Evolutionary conservation across 2,329 filamentous ascomycete genomes (phyloP).

Genomic region (Fusarium compactum): DNA sequence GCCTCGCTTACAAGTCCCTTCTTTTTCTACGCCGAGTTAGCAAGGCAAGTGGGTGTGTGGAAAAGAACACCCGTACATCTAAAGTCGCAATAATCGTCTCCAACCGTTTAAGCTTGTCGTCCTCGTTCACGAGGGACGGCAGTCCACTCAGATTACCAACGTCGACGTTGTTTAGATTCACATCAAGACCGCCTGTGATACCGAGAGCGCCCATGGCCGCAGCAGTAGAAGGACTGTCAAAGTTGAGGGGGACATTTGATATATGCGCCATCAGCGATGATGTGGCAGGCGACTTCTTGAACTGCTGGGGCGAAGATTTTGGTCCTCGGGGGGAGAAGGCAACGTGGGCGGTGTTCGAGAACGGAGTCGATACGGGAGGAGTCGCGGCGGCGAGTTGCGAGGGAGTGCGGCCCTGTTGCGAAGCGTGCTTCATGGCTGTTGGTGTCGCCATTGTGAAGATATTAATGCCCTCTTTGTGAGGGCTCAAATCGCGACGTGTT

Average conservation of each 20-base stretch:
- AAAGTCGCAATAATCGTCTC: conserved; percentile 64
- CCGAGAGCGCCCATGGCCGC: conserved; percentile 70
- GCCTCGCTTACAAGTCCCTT: conserved; percentile 79
- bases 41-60: background rate
- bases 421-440: conserved; percentile 62
- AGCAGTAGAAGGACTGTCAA: conserved; percentile 73
- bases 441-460: conserved; percentile 60
- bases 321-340: conserved; percentile 70
- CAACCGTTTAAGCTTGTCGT: conserved; percentile 67
- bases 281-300: conserved; percentile 72
- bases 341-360: conserved; percentile 68
- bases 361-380: conserved; percentile 75
- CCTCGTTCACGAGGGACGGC: conserved; percentile 59
- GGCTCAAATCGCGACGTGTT: conserved; percentile 11
- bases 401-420: conserved; percentile 59
- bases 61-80: conserved; percentile 54
- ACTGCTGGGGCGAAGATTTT: conserved; percentile 72
- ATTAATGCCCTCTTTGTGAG: conserved; percentile 27
- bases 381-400: conserved; percentile 69
- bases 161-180: conserved; percentile 64
- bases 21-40: conserved; percentile 51
- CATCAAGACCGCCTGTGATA: conserved; percentile 64
- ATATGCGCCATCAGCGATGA: conserved; percentile 62
- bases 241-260: conserved; percentile 63
- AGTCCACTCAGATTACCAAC: conserved; percentile 61